A percentile compares a stretch with the other conserved stretches of the same genome.
Conservation (phyloP, 352 stramenopile genomes). For the Hyaloperonospora arabidopsidis region DNA sequence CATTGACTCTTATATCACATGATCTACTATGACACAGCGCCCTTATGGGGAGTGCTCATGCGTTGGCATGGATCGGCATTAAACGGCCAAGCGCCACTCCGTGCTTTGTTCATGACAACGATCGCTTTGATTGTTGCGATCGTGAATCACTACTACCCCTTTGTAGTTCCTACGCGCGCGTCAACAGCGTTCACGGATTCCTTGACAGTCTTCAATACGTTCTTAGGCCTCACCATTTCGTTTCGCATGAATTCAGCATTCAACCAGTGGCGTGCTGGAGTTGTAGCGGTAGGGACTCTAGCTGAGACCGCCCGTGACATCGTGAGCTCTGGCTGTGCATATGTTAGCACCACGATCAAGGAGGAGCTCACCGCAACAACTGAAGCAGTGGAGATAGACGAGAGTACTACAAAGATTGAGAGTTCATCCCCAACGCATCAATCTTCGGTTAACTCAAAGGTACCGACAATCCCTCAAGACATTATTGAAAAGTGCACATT, state of each 20-base stretch:
- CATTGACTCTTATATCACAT: constrained; percentile 19
- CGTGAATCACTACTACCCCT: constrained; percentile 47
- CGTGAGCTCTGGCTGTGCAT: constrained; percentile 61
- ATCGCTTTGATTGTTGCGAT: constrained; percentile 45
- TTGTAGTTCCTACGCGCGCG: constrained; percentile 54
- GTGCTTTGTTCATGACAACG: constrained; percentile 58
- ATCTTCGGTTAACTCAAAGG: constrained; percentile 12
- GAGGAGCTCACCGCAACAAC: constrained; percentile 8
- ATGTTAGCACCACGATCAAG: constrained; percentile 45
- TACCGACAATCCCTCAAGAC: constrained; percentile 37
- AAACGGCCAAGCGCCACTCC: constrained; percentile 53
- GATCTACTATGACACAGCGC: constrained; percentile 76
- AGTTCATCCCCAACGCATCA: not conserved
- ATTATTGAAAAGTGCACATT: constrained; percentile 72
- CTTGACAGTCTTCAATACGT: constrained; percentile 82
- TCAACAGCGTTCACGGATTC: constrained; percentile 74
- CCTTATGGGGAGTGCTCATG: constrained; percentile 50
- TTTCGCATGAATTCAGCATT: constrained; percentile 82
- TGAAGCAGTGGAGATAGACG: constrained; percentile 1
- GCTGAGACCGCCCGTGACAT: constrained; percentile 58
- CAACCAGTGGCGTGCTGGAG: constrained; percentile 61
- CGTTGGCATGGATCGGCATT: constrained; percentile 71
- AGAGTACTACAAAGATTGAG: constrained; percentile 4
- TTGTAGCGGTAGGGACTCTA: constrained; percentile 55
- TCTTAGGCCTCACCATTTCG: constrained; percentile 67